phyloP scores from a whole-genome alignment of 192 early-diverging fungal species.

The Coemansia sp. region DNA sequence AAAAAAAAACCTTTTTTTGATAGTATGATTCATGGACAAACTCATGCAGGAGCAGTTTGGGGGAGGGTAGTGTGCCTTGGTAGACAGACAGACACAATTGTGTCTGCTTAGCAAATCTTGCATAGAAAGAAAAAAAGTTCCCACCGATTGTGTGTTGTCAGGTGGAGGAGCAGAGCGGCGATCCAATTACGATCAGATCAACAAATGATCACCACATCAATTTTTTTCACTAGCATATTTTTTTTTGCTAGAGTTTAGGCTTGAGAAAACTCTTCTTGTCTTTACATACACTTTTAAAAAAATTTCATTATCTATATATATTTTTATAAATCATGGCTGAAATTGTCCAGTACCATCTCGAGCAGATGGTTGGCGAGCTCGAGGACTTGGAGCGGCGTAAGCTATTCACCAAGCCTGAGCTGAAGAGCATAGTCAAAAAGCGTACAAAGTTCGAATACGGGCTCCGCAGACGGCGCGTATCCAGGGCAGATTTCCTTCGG shows the following conservation, averaged over 20 bases:
- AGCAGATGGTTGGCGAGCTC: constrained; percentile 91
- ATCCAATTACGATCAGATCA: background rate
- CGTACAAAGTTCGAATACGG: constrained; percentile 89
- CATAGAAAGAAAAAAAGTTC: background rate
- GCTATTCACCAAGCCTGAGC: constrained; percentile 83
- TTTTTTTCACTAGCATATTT: background rate
- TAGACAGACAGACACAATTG: background rate
- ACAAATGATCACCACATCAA: background rate
- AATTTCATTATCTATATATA: no score
- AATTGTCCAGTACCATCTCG: constrained; percentile 86
- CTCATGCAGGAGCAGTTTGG: background rate
- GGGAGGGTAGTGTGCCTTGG: background rate
- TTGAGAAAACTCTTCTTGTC: background rate
- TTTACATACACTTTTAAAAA: background rate
- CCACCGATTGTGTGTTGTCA: background rate
- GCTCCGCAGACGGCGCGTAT: constrained; percentile 74
- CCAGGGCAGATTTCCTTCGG: constrained; percentile 80
- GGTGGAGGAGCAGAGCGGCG: background rate
- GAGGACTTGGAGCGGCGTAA: constrained; percentile 82
- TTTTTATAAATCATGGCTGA: constrained; percentile 72
- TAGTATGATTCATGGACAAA: background rate
- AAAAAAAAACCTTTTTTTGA: background rate
- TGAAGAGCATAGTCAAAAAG: constrained; percentile 85
- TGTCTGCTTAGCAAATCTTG: constrained; percentile 3
- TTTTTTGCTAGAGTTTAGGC: no score